Evolutionary conservation across 176 grass and related monocot species (phyloP).

Genomic region (Elaeis guineensis): DNA sequence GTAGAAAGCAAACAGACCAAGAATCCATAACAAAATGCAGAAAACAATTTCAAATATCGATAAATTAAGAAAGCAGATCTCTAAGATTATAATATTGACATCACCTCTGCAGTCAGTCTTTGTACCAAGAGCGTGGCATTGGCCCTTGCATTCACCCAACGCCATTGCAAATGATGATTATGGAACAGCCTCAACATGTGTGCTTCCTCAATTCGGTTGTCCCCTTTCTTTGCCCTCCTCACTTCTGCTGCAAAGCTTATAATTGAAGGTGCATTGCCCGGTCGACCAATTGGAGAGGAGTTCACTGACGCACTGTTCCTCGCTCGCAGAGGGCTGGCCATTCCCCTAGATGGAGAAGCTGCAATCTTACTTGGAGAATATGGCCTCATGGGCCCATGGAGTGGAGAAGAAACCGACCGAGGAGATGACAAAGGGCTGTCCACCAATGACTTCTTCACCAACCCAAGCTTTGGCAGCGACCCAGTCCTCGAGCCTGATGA

Average conservation of each 20-base stretch:
- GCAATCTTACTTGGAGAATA: slow-evolving; percentile 12
- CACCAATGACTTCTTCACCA: slow-evolving; percentile 39
- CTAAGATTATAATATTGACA: neutral
- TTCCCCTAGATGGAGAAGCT: slow-evolving; percentile 29
- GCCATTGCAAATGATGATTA: slow-evolving; percentile 86
- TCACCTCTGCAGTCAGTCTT: slow-evolving; percentile 78
- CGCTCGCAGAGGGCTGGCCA: slow-evolving; percentile 42
- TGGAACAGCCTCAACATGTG: slow-evolving; percentile 77
- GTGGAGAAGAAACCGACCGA: slow-evolving; percentile 6
- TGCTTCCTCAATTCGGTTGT: slow-evolving; percentile 88
- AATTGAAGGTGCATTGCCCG: slow-evolving; percentile 78
- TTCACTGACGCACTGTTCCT: slow-evolving; percentile 25
- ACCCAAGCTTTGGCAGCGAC: neutral
- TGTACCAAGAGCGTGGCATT: slow-evolving; percentile 44
- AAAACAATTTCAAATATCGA: no score
- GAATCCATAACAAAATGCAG: no score
- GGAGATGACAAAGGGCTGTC: slow-evolving; percentile 52
- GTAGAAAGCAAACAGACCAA: no score
- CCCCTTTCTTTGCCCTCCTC: slow-evolving; percentile 90
- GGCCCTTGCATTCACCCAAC: slow-evolving; percentile 70
- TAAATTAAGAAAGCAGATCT: no score
- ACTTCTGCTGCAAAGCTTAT: slow-evolving; percentile 92
- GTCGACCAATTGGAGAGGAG: slow-evolving; percentile 22
- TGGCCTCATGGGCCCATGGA: neutral
- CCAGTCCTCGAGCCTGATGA: slow-evolving; percentile 22